Conservation (phyloP, 305 asterid genomes). For the Rubia tinctorum region DNA sequence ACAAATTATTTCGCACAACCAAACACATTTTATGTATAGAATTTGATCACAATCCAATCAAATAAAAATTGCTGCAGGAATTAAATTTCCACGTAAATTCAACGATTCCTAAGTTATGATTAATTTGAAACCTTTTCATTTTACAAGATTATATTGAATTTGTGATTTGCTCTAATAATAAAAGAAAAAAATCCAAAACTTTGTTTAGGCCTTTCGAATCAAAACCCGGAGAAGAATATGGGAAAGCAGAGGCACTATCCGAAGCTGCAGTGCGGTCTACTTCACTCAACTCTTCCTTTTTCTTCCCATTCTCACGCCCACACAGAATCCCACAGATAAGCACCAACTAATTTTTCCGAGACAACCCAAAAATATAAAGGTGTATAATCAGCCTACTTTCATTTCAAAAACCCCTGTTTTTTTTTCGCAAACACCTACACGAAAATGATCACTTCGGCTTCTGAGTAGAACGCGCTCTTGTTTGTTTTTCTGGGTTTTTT, state of each 20-base stretch:
- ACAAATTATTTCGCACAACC: no score
- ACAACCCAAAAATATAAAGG: background rate
- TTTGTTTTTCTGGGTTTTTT: constrained; percentile 3
- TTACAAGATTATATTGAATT: no score
- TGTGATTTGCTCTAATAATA: no score
- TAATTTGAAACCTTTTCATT: no score
- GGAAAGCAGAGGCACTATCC: background rate
- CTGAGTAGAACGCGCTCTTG: background rate
- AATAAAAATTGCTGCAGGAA: no score
- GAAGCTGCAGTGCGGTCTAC: constrained; percentile 2
- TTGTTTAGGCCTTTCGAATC: background rate
- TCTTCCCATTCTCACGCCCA: background rate
- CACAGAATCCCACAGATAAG: constrained; percentile 21
- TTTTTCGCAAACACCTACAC: constrained; percentile 8
- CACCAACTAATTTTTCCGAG: constrained; percentile 15
- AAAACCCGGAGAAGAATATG: background rate
- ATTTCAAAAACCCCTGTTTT: constrained; percentile 21
- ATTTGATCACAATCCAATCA: no score
- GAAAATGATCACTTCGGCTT: constrained; percentile 12
- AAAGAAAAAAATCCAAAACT: background rate
- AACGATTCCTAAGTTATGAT: no score
- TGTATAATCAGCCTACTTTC: background rate
- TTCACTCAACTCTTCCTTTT: background rate
- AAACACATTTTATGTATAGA: no score
- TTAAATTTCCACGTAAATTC: no score